A percentile compares a stretch with the other conserved stretches of the same genome.
phyloP scores from a whole-genome alignment of 1,284 basidiomycete genomes.

The Gymnopus androsaceus region DNA sequence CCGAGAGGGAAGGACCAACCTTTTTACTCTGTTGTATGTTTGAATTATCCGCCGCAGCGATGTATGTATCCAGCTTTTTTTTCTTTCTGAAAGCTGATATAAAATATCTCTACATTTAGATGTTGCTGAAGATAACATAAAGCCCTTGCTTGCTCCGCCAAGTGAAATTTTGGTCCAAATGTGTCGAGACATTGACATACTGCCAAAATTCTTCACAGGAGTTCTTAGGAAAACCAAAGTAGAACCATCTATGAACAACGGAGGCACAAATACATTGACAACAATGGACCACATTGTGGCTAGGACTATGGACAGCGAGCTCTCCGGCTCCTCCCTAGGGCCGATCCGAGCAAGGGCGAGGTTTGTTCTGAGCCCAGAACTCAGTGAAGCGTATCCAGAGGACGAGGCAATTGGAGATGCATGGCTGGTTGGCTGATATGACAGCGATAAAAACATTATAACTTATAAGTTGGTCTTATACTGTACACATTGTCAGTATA shows the following conservation, averaged over 20 bases:
- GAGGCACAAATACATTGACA: too few species aligned
- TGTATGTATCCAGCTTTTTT: constrained; percentile 35
- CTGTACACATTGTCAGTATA: too few species aligned
- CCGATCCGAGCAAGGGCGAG: background rate
- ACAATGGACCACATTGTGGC: too few species aligned
- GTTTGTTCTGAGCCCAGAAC: constrained; percentile 19
- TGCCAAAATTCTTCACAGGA: constrained; percentile 37
- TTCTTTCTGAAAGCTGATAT: background rate
- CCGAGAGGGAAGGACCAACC: constrained; percentile 48
- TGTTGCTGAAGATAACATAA: constrained; percentile 46
- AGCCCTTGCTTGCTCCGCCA: constrained; percentile 26
- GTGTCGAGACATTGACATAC: constrained; percentile 23
- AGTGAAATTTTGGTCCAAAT: constrained; percentile 25
- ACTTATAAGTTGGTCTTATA: too few species aligned
- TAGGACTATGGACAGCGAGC: background rate
- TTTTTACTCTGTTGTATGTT: constrained; percentile 48
- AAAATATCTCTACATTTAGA: constrained; percentile 32
- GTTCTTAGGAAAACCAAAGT: constrained; percentile 19
- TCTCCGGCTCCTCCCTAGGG: background rate
- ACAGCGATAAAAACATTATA: too few species aligned
- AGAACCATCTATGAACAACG: constrained; percentile 6
- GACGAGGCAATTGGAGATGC: constrained; percentile 21
- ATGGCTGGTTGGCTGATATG: constrained; percentile 16
- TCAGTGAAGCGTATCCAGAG: constrained; percentile 20
- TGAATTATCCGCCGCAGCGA: constrained; percentile 40